Evolutionary conservation across 371 early-diverging fungal species (phyloP), one percentile per base, ranked within the genome.

Genomic region (Mortierella sp.): DNA sequence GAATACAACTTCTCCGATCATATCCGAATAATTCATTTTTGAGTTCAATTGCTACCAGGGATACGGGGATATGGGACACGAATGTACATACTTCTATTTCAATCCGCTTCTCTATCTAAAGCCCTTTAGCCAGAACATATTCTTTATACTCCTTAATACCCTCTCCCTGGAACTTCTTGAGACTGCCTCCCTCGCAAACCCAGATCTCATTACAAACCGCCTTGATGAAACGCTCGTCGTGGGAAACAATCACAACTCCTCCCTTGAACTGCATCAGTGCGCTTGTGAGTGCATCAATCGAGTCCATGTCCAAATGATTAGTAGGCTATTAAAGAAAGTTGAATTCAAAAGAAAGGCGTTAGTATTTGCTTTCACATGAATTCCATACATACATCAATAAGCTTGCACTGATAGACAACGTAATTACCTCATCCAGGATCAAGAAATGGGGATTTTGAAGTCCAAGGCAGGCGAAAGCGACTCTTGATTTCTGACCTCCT

Each of bases 401-500:
- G 19, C 4, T 15, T 52, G 28, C 67, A 19, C 24, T 53, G 22
- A 53, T 24, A 19, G 9, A 53, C 9, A n/a, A 53, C 24, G 19
- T 15, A 65, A 84, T 83, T 84, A 91, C 93, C 84, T 99, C 99
- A 84, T 99, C 99, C 48, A 97, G 93, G 83, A 98, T 94, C 84
- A 99, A 86, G 62, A 99, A 91, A 81, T 99, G 98, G 45, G 99
- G 98, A 71, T 94, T 91, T 84, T 90, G 92, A 78, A 96, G 89
- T 63, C 96, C 95, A 81, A 99, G 90, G 58, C 94, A 93, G 38
- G 99, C 98, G 89, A 99, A 99, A 24, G 97, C 95, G 15, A 99
- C 97, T 67, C 99, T 90, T 45, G 93, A 93, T 87, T 99, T 99
- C 86, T 99, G 99, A 74, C 99, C 99, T 84, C 99, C 99, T 65